Conservation (phyloP, 75 land plant genomes). For the Picea sitchensis region DNA sequence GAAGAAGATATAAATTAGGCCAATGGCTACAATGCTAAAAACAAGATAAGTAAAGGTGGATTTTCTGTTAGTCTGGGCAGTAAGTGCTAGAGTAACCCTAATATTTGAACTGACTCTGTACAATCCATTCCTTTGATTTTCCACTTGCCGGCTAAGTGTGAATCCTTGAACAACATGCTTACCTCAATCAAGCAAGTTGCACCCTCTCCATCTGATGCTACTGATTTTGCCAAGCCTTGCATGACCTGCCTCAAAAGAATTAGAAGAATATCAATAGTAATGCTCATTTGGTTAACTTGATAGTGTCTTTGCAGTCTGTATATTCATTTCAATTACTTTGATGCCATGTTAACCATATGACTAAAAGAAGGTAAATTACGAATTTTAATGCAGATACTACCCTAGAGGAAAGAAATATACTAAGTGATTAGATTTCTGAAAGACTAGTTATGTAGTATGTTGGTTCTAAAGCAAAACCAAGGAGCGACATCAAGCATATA, state of each 20-base stretch:
- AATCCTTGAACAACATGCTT: conserved; percentile 11
- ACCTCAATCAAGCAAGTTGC: conserved; percentile 98
- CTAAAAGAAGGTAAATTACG: no score
- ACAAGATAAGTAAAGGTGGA: not conserved
- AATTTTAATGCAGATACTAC: no score
- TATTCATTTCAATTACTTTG: not conserved
- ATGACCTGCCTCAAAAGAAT: conserved; percentile 54
- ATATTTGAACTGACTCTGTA: not conserved
- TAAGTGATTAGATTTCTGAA: no score
- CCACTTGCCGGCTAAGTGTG: not conserved
- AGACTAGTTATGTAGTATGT: no score
- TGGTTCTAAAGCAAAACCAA: no score
- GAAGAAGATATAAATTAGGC: not conserved
- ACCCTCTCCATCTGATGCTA: conserved; percentile 99
- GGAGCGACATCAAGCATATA: no score
- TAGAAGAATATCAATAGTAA: not conserved
- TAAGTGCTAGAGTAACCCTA: not conserved
- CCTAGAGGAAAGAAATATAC: no score
- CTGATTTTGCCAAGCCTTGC: conserved; percentile 96
- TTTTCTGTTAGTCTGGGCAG: not conserved
- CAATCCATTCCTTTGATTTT: not conserved
- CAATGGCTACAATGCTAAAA: not conserved
- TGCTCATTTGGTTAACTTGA: not conserved
- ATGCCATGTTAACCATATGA: not conserved
- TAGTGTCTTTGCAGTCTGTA: not conserved